Evolutionary conservation across 140 eudicot species (phyloP), one percentile per base, ranked within the genome.

Genomic region (Anethum foeniculum): DNA sequence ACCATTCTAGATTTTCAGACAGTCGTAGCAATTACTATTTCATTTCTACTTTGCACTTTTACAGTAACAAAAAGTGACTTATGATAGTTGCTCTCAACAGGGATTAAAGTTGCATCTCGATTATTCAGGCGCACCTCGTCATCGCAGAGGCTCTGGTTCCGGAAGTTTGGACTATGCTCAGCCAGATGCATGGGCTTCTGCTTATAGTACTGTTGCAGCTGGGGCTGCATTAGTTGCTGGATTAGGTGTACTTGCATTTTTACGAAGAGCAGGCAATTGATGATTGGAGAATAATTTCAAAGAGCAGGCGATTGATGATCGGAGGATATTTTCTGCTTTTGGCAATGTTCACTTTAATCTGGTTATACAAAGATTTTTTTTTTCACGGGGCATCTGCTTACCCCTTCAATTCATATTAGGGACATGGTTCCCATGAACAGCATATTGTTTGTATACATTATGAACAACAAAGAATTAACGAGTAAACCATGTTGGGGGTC

Each of bases 201-300:
- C 99, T 58, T 92, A 95, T 78, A 89, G 93, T 62, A 82, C 91
- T 3, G 96, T 93, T 52, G 99, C 97, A 73, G 97, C 99, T n/a
- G 97, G 99, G 73, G 99, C 97, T 32, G 97, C 96, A 7, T 83
- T 95, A 60, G 96, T 89, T 48, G 97, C 99, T 11, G 96, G 99
- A 41, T 84, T 95, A 86, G 97, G 99, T 51, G 88, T 95, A 71
- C 83, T 90, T 43, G 96, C 97, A 73, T 95, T 87, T 83, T 85
- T 95, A 82, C 88, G 93, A 85, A 90, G 93, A 82, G 79, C 87
- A 36, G 83, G 89, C 64, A 88, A 87, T 49, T 86, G 49, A 79
- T 65, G 12, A 15, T 69, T 14, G 62, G 41, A 15, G 38, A 6
- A 9, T 25, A 62, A 62, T n/a, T 60, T 2, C 85, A 89, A 86